Percentiles rank a stretch among this genome's conserved stretches.
Conservation (phyloP, 164 flowering plant species). For the Aristolochia fimbriata region DNA sequence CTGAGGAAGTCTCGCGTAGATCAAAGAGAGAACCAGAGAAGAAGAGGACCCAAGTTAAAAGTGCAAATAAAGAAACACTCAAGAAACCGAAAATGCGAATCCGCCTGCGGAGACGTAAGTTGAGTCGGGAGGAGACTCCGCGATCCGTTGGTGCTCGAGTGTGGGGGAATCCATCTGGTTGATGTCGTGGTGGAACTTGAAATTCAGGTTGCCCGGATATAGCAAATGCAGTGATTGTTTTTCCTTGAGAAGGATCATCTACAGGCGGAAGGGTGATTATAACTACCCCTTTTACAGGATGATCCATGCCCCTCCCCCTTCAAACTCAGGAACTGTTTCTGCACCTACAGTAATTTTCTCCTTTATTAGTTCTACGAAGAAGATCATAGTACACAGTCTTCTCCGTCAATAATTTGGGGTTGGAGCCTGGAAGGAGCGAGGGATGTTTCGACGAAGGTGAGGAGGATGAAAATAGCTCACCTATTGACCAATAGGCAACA, state of each 20-base stretch:
- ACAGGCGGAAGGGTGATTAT: conserved; percentile 70
- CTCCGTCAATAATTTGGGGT: too few relatives aligned
- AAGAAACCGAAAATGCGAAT: conserved; percentile 20
- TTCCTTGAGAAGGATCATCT: conserved; percentile 63
- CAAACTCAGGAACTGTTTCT: too few relatives aligned
- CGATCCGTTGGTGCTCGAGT: not conserved
- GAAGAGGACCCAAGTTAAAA: conserved; percentile 16
- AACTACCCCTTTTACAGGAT: conserved; percentile 39
- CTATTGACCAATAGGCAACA: too few relatives aligned
- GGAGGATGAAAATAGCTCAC: too few relatives aligned
- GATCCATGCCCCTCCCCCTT: conserved; percentile 10
- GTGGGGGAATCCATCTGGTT: not conserved
- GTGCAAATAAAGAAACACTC: conserved; percentile 30
- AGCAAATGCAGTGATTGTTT: conserved; percentile 59
- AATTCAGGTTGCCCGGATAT: conserved; percentile 22
- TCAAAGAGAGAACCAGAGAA: conserved; percentile 18
- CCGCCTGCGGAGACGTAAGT: not conserved
- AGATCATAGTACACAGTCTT: too few relatives aligned
- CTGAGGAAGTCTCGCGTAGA: conserved; percentile 6
- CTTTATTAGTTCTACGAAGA: not conserved
- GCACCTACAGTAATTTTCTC: not conserved
- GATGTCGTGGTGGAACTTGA: conserved; percentile 2
- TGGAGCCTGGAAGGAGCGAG: too few relatives aligned
- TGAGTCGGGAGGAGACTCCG: not conserved
- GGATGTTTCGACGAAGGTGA: too few relatives aligned